phyloP scores from a whole-genome alignment of 23 red algal genomes.

The Gracilariopsis chorda region DNA sequence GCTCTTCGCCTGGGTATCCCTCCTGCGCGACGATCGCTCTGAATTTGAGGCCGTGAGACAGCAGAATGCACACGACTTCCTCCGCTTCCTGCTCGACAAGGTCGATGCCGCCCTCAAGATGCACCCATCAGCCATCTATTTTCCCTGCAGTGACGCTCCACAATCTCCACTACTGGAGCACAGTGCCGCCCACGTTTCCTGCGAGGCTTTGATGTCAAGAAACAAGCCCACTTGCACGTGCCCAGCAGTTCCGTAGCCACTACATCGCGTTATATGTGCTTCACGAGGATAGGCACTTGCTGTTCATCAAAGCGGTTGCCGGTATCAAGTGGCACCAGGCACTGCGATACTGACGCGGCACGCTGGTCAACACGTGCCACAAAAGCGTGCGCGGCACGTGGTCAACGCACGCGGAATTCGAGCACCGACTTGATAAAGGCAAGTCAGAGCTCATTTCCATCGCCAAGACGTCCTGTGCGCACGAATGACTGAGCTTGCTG shows the following conservation, averaged over 20 bases:
- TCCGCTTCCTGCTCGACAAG: conserved; percentile 73
- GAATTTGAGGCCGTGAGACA: conserved; percentile 67
- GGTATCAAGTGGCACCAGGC: too few relatives aligned
- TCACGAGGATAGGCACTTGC: too few relatives aligned
- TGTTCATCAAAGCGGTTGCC: too few relatives aligned
- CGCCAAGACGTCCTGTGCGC: too few relatives aligned
- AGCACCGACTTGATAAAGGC: too few relatives aligned
- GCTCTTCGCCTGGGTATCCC: conserved; percentile 6
- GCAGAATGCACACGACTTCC: conserved; percentile 83
- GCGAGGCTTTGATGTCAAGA: neutral
- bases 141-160: neutral
- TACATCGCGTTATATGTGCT: too few relatives aligned
- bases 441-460: too few relatives aligned
- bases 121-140: neutral
- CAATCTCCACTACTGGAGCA: neutral
- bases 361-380: too few relatives aligned
- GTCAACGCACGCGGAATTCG: too few relatives aligned
- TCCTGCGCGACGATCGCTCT: conserved; percentile 44
- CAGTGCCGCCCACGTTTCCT: neutral
- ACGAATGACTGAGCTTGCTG: too few relatives aligned
- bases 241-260: neutral
- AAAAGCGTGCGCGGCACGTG: too few relatives aligned
- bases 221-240: neutral
- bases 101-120: conserved; percentile 16
- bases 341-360: too few relatives aligned